phyloP scores from a whole-genome alignment of 148 eudicot species.

The Pharnaceum exiguum region DNA sequence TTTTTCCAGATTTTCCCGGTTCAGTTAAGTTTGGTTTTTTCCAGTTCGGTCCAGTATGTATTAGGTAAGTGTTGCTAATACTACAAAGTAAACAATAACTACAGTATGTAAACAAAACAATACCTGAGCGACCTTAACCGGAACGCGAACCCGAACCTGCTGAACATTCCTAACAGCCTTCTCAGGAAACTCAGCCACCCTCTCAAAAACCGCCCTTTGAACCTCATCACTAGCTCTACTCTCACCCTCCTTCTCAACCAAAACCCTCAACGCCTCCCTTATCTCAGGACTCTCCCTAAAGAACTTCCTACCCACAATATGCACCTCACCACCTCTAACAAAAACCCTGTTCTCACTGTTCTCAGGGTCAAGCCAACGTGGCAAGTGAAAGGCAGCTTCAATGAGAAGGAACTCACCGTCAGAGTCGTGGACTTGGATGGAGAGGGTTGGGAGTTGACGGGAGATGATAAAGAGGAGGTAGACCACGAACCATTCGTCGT shows the following conservation, averaged over 20 bases:
- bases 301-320: constrained; percentile 29
- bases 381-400: constrained; percentile 76
- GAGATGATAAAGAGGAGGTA: constrained; percentile 58
- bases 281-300: constrained; percentile 34
- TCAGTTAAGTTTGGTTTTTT: no score
- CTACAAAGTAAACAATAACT: no score
- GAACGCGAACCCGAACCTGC: constrained; percentile 74
- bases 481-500: constrained; percentile 94
- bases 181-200: constrained; percentile 51
- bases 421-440: constrained; percentile 53
- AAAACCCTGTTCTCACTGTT: constrained; percentile 57
- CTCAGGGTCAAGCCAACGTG: constrained; percentile 73
- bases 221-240: constrained; percentile 36
- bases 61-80: no score
- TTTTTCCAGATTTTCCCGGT: no score
- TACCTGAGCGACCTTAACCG: constrained; percentile 58
- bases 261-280: constrained; percentile 29
- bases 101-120: background rate
- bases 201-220: constrained; percentile 34
- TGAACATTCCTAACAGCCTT: constrained; percentile 48
- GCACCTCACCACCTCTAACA: constrained; percentile 40
- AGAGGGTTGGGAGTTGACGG: constrained; percentile 38
- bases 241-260: constrained; percentile 20
- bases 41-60: no score
- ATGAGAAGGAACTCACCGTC: constrained; percentile 88